Evolutionary conservation across 495 filamentous ascomycete species (phyloP), one percentile per base, ranked within the genome.

Genomic region (Talaromyces borbonicus): DNA sequence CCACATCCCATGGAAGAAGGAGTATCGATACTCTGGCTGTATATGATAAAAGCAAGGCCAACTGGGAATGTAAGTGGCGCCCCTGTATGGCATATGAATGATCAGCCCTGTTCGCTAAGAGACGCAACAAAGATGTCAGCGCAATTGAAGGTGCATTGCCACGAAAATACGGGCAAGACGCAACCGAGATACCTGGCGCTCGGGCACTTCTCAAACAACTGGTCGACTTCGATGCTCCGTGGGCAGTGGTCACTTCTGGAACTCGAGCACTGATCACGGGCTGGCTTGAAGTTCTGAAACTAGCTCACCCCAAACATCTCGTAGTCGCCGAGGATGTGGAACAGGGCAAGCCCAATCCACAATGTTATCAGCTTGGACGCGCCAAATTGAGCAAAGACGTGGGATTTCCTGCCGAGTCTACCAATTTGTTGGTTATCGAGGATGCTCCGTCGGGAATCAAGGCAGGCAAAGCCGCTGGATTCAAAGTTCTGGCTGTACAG

Each of bases 191-290:
- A 55, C 84, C 84, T 32, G 88, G 87, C 24, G 68, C 73, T 16
- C 68, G 80, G 47, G 56, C 56, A 32, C 54, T 86, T 41, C 73
- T 87, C 47, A 56, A 71, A 42, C 57, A 69, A n/a, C 69, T 85
- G 7, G 74, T 83, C 47, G 56, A 65, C 24, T 61, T 65, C 25
- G 59, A 68, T 36, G 80, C 76, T 0, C 79, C 78, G 36, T 98
- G 92, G 92, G 84, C 85, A 19, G 90, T 98, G 47, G 90, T 96
- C 7, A 98, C 92, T 4, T 90, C 84, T 2, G 92, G 92, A 20
- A 90, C 87, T 0, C 67, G 73, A 32, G 83, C 87, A 3, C 74
- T 98, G 11, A 78, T 95, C 3, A 75, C 75, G 15, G 90, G 89
- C 37, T 98, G 92, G 92, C 74, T 96, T 22, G 69, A 79, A 30